Conservation (phyloP, 2,329 filamentous ascomycete species). For the Emericellopsis cladophorae region DNA sequence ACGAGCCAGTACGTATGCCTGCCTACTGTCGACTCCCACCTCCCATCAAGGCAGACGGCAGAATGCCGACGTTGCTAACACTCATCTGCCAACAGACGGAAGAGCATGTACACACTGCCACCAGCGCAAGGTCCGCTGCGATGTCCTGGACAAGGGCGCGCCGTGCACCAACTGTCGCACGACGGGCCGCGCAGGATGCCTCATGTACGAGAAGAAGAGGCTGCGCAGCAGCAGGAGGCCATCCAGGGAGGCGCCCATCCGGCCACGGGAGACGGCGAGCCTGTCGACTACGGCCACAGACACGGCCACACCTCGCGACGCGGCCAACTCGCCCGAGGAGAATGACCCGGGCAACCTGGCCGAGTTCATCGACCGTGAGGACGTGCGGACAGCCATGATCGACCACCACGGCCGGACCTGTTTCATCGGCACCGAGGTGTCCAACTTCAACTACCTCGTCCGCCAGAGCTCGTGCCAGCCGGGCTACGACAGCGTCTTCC, state of each 20-base stretch:
- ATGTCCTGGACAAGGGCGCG: constrained; percentile 29
- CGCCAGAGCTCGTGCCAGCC: constrained; percentile 26
- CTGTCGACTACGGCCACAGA: constrained; percentile 5
- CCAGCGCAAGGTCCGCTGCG: constrained; percentile 36
- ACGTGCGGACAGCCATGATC: constrained; percentile 30
- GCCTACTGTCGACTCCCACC: too few relatives aligned
- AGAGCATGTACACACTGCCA: constrained; percentile 34
- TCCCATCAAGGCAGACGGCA: too few relatives aligned
- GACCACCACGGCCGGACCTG: constrained; percentile 32
- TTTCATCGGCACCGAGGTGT: constrained; percentile 42
- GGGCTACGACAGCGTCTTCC: constrained; percentile 13
- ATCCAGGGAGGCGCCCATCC: neutral
- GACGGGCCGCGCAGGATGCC: constrained; percentile 26
- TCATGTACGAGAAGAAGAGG: constrained; percentile 34
- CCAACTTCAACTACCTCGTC: constrained; percentile 41
- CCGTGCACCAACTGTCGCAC: constrained; percentile 34
- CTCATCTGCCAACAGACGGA: constrained; percentile 14
- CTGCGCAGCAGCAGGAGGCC: constrained; percentile 10
- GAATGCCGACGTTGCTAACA: neutral
- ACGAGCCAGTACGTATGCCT: neutral
- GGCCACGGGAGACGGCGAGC: neutral
- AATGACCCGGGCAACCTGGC: constrained; percentile 32
- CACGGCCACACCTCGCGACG: neutral
- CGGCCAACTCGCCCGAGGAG: constrained; percentile 12
- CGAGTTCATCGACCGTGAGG: constrained; percentile 35